These are phyloP conservation scores for Sporothrix globosa DNA, from an alignment of 2,329 filamentous ascomycete genomes.

Conservation along the genomic window DNA sequence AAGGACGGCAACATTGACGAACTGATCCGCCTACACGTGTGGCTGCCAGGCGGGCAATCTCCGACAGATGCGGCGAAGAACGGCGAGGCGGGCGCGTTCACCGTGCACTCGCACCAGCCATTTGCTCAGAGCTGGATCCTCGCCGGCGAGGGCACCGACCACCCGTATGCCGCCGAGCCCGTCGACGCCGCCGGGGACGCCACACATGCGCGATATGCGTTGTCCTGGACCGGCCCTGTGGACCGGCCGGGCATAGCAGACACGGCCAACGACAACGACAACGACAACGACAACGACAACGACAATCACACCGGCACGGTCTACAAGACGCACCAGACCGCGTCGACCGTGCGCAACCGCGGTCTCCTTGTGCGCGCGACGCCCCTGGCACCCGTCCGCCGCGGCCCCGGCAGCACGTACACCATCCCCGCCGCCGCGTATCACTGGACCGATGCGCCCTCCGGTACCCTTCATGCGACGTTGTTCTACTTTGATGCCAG, in stretches of 20 bases:
- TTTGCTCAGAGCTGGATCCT: slow-evolving; percentile 5
- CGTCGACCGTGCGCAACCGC: neutral
- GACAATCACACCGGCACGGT: neutral
- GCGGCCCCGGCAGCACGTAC: slow-evolving; percentile 2
- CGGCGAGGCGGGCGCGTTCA: neutral
- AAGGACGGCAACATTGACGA: slow-evolving; percentile 7
- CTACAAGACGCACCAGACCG: slow-evolving; percentile 10
- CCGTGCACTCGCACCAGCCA: slow-evolving; percentile 3
- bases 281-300: neutral
- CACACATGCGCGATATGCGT: neutral
- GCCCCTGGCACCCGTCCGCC: neutral
- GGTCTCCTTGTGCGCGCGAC: neutral
- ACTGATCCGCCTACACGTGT: neutral
- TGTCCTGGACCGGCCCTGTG: neutral
- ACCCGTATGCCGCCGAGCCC: neutral
- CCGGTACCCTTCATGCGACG: neutral
- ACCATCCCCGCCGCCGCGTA: slow-evolving; percentile 4
- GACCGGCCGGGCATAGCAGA: neutral
- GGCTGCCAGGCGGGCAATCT: neutral
- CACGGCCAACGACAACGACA: neutral
- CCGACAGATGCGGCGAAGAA: neutral
- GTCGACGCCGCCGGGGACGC: neutral
- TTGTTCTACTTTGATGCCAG: slow-evolving; percentile 8
- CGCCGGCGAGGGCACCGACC: neutral
- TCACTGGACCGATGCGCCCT: neutral